Evolutionary conservation across 225 moss, liverwort and hornwort genomes (phyloP).

Genomic region (Straminergon stramineum): DNA sequence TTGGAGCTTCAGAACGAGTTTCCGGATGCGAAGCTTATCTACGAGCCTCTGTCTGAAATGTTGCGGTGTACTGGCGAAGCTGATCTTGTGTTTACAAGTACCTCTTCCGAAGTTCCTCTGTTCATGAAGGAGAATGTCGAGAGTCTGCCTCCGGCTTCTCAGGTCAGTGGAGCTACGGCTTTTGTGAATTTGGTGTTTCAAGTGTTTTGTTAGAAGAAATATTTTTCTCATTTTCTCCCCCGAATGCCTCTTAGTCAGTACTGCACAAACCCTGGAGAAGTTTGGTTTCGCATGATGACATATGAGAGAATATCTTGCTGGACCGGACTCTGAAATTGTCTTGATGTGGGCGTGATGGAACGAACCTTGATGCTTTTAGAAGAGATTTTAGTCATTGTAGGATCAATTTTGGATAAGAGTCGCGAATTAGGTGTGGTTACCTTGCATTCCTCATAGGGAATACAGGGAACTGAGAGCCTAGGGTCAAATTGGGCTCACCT

Average conservation of each 20-base stretch:
- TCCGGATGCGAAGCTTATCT: constrained; percentile 32
- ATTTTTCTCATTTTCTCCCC: background rate
- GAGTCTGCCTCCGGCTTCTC: constrained; percentile 37
- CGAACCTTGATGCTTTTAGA: background rate
- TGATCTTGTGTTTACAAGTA: constrained; percentile 76
- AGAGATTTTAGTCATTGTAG: background rate
- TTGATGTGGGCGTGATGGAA: background rate
- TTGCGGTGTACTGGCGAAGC: constrained; percentile 65
- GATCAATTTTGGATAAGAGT: too few species aligned
- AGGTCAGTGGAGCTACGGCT: background rate
- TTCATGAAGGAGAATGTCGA: constrained; percentile 64
- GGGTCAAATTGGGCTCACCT: background rate
- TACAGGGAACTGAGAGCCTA: background rate
- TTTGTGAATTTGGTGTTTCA: background rate
- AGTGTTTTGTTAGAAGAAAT: background rate
- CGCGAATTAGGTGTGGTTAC: background rate
- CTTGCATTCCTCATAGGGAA: background rate
- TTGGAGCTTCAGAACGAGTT: constrained; percentile 63
- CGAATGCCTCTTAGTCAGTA: background rate
- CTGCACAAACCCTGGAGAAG: background rate
- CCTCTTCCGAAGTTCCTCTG: constrained; percentile 67
- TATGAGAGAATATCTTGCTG: background rate
- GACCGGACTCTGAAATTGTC: background rate
- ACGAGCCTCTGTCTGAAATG: constrained; percentile 61
- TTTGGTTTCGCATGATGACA: background rate